Evolutionary conservation across 768 basidiomycete species (phyloP).

Genomic region (Cystofilobasidium capitatum): DNA sequence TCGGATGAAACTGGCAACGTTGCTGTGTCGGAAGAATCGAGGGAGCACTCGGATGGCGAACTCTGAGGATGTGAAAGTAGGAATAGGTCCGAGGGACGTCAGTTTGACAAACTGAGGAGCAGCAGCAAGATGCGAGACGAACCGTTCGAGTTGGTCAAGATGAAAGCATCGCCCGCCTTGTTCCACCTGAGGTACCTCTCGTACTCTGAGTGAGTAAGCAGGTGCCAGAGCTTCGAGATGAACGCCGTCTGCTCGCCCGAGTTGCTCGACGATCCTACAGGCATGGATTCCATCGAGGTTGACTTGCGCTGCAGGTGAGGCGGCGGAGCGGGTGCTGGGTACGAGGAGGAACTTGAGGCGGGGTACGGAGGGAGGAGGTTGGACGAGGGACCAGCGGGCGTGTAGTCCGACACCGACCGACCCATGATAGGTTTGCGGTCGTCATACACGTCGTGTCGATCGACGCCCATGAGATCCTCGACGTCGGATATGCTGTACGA

Average conservation of each 20-base stretch:
- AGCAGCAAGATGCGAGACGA: not conserved
- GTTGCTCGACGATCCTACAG: not conserved
- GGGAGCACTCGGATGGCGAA: conserved; percentile 29
- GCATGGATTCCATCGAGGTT: not conserved
- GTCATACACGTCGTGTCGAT: not conserved
- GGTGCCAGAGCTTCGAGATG: conserved; percentile 21
- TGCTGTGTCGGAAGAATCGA: conserved; percentile 28
- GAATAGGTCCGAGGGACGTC: no score
- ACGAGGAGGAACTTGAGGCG: not conserved
- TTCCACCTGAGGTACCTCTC: conserved; percentile 26
- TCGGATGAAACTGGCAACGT: conserved; percentile 27
- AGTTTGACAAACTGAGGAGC: not conserved
- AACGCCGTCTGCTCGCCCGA: conserved; percentile 24
- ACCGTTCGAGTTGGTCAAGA: conserved; percentile 27
- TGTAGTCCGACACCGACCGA: not conserved
- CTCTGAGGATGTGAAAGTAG: not conserved
- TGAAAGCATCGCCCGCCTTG: conserved; percentile 25
- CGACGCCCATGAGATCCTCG: conserved; percentile 5
- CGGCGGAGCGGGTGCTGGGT: not conserved
- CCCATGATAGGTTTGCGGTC: not conserved
- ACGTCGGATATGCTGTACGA: conserved; percentile 10
- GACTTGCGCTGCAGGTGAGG: not conserved
- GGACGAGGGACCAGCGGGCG: not conserved
- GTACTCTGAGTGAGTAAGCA: conserved; percentile 24
- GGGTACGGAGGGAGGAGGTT: not conserved